Conservation (phyloP, 2,329 filamentous ascomycete species). For the Fusarium fujikuroi region DNA sequence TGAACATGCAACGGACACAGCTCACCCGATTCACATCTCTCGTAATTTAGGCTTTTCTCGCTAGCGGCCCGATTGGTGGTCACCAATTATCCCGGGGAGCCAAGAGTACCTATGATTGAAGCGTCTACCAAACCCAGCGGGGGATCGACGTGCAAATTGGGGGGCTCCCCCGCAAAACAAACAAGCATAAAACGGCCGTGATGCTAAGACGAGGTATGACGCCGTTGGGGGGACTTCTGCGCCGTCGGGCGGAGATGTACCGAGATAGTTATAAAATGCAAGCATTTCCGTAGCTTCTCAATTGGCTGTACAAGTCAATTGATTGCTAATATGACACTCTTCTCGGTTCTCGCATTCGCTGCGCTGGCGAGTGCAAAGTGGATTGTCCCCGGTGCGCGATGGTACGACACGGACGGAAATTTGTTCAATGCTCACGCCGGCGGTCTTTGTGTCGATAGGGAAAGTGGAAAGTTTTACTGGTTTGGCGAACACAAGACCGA, state of each 20-base stretch:
- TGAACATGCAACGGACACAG: background rate
- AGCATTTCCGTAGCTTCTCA: background rate
- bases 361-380: constrained; percentile 50
- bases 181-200: background rate
- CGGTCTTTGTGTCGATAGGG: constrained; percentile 62
- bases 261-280: constrained; percentile 24
- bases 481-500: constrained; percentile 72
- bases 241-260: constrained; percentile 21
- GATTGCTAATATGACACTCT: background rate
- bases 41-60: background rate
- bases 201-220: constrained; percentile 10
- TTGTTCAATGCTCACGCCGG: constrained; percentile 71
- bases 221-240: background rate
- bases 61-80: constrained; percentile 18
- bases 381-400: constrained; percentile 70
- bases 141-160: constrained; percentile 29
- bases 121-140: constrained; percentile 31
- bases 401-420: constrained; percentile 69
- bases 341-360: constrained; percentile 24
- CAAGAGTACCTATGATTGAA: constrained; percentile 32
- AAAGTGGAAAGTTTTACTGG: constrained; percentile 66
- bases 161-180: constrained; percentile 13
- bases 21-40: background rate
- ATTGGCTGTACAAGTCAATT: background rate
- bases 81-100: constrained; percentile 20